Percentiles rank a stretch among this genome's conserved stretches.
Conservation (phyloP, 257 asterid species). For the Nicotiana sylvestris region DNA sequence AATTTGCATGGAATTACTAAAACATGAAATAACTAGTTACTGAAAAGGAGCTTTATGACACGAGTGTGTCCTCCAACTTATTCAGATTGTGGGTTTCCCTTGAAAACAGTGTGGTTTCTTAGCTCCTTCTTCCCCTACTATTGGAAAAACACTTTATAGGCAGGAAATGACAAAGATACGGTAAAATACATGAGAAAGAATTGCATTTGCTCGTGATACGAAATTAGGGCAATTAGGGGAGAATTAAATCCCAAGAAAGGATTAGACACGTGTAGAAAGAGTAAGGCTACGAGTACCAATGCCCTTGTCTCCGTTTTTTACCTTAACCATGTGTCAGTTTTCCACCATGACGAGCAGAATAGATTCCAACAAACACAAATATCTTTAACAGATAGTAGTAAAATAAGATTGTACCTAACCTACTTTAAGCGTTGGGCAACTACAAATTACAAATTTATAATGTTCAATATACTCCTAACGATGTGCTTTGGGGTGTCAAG, state of each 20-base stretch:
- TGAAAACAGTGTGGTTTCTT: slow-evolving; percentile 25
- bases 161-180: not conserved
- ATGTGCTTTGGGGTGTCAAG: no score
- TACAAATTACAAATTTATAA: no score
- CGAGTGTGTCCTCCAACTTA: slow-evolving; percentile 10
- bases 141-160: not conserved
- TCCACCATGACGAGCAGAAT: not conserved
- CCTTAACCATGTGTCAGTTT: not conserved
- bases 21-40: no score
- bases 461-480: no score
- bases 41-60: slow-evolving; percentile 14
- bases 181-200: not conserved
- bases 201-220: not conserved
- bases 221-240: not conserved
- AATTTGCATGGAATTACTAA: no score
- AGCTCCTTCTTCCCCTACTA: not conserved
- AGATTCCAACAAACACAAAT: not conserved
- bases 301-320: slow-evolving; percentile 18
- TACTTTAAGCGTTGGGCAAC: no score
- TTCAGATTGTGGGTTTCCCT: not conserved
- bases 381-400: no score
- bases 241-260: slow-evolving; percentile 13
- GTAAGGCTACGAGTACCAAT: slow-evolving; percentile 40
- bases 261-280: slow-evolving; percentile 27
- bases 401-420: no score